phyloP scores from a whole-genome alignment of 148 eudicot species.

The Agrostemma githago region DNA sequence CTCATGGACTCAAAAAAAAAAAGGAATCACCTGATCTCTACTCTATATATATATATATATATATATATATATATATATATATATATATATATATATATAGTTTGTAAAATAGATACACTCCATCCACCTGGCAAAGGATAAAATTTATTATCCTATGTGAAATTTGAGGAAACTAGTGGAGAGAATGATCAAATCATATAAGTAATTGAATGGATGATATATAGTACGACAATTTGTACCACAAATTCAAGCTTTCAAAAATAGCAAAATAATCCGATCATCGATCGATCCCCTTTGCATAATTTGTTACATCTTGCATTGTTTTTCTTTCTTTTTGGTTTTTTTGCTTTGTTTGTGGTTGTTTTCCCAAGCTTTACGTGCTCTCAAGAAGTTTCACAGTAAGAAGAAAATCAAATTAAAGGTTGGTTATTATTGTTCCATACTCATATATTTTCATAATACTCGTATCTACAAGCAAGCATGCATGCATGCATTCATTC shows the following conservation, averaged over 20 bases:
- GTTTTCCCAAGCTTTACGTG: background rate
- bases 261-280: background rate
- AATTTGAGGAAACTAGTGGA: no score
- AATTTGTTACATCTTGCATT: constrained; percentile 1
- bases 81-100: no score
- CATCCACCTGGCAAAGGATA: no score
- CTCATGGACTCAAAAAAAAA: no score
- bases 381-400: background rate
- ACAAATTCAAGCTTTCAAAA: constrained; percentile 1
- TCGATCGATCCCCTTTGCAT: background rate
- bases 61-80: no score
- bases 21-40: no score
- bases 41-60: no score
- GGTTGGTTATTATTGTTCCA: background rate
- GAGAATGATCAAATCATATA: background rate
- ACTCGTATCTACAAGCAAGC: no score
- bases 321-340: background rate
- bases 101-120: no score
- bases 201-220: constrained; percentile 12
- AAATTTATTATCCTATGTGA: no score
- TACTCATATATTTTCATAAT: background rate
- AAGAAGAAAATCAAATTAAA: background rate
- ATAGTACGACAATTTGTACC: constrained; percentile 11
- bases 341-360: background rate
- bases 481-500: no score